Percentiles rank a stretch among this genome's conserved stretches.
Conservation (phyloP, 495 filamentous ascomycete genomes). For the Annulohypoxylon nitens region DNA sequence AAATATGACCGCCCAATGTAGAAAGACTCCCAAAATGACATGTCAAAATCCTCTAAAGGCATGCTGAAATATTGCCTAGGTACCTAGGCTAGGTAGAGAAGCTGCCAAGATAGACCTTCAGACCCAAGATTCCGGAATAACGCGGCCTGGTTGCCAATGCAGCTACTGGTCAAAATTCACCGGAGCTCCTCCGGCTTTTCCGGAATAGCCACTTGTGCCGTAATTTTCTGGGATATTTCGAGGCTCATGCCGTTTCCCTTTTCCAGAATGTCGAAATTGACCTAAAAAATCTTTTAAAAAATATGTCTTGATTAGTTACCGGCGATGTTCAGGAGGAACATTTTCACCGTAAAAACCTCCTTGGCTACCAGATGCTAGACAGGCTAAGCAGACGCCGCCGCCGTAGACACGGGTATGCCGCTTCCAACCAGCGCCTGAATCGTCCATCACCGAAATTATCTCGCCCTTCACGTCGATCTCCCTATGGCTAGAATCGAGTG, state of each 20-base stretch:
- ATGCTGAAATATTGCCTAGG: slow-evolving; percentile 8
- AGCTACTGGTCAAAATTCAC: slow-evolving; percentile 17
- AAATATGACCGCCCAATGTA: slow-evolving; percentile 33
- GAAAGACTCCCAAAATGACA: slow-evolving; percentile 13
- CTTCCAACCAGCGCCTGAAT: slow-evolving; percentile 61
- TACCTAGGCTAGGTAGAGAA: neutral
- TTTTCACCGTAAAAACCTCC: slow-evolving; percentile 65
- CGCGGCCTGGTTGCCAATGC: slow-evolving; percentile 25
- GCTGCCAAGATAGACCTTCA: slow-evolving; percentile 22
- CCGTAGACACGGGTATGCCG: slow-evolving; percentile 66
- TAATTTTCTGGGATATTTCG: slow-evolving; percentile 1
- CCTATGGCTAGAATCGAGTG: slow-evolving; percentile 41
- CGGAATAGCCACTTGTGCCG: slow-evolving; percentile 19
- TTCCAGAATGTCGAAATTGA: slow-evolving; percentile 9
- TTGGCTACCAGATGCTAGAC: slow-evolving; percentile 53
- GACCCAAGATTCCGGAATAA: slow-evolving; percentile 15
- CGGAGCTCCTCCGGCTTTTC: slow-evolving; percentile 32
- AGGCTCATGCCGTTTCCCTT: slow-evolving; percentile 1
- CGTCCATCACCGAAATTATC: slow-evolving; percentile 60
- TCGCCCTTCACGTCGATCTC: slow-evolving; percentile 60
- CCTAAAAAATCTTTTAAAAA: neutral
- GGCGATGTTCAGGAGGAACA: slow-evolving; percentile 61
- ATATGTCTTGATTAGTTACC: slow-evolving; percentile 42
- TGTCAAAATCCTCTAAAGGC: slow-evolving; percentile 12
- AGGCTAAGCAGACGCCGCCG: slow-evolving; percentile 63